phyloP scores from a whole-genome alignment of 2,329 filamentous ascomycete genomes.

The Exophiala spinifera region DNA sequence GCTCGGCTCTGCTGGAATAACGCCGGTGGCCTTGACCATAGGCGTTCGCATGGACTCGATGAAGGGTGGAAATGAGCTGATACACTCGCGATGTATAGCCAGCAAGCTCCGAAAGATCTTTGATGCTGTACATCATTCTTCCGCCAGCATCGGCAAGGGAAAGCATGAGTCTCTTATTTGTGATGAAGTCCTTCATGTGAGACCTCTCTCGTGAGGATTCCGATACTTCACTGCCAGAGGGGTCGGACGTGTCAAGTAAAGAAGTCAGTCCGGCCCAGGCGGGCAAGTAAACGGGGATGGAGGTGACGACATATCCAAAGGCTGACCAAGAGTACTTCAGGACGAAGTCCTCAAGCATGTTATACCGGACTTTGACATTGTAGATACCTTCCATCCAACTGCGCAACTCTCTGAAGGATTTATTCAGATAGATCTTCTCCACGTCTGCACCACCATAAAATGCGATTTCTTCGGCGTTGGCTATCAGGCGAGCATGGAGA shows the following conservation, averaged over 20 bases:
- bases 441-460: slow-evolving; percentile 96
- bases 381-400: slow-evolving; percentile 99
- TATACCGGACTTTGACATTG: slow-evolving; percentile 95
- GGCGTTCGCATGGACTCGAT: slow-evolving; percentile 85
- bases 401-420: slow-evolving; percentile 87
- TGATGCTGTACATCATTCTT: slow-evolving; percentile 99
- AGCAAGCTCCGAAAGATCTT: slow-evolving; percentile 91
- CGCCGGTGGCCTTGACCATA: slow-evolving; percentile 63
- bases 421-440: slow-evolving; percentile 88
- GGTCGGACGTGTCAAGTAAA: slow-evolving; percentile 53
- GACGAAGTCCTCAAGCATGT: slow-evolving; percentile 97
- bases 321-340: slow-evolving; percentile 99
- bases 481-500: slow-evolving; percentile 85
- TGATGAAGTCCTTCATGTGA: slow-evolving; percentile 98
- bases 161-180: slow-evolving; percentile 96
- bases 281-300: slow-evolving; percentile 88
- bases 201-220: slow-evolving; percentile 65
- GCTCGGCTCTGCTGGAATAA: slow-evolving; percentile 60
- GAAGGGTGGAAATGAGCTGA: slow-evolving; percentile 88
- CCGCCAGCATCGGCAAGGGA: slow-evolving; percentile 94
- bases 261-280: slow-evolving; percentile 87
- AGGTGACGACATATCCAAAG: slow-evolving; percentile 90
- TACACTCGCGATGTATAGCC: slow-evolving; percentile 96
- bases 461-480: slow-evolving; percentile 95
- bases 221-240: slow-evolving; percentile 27